Evolutionary conservation across 2,329 filamentous ascomycete genomes (phyloP).

Genomic region (Colletotrichum tofieldiae): DNA sequence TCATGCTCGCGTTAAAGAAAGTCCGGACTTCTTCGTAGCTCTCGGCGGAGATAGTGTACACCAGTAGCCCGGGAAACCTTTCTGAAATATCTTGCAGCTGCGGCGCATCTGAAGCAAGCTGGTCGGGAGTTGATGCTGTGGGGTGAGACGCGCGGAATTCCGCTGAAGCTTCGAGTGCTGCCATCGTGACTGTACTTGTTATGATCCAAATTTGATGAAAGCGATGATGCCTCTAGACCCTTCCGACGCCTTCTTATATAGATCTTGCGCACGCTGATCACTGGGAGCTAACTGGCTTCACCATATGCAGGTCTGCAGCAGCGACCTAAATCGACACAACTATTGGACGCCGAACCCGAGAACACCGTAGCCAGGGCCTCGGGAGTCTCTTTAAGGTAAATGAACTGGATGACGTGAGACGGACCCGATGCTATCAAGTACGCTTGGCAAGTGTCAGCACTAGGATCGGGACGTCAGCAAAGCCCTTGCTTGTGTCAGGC

Average conservation of each 20-base stretch:
- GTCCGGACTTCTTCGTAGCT: slow-evolving; percentile 20
- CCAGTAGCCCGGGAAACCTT: slow-evolving; percentile 2
- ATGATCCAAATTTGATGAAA: neutral
- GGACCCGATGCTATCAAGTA: neutral
- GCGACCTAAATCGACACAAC: neutral
- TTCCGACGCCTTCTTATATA: neutral
- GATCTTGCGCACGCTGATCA: neutral
- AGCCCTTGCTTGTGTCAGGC: neutral
- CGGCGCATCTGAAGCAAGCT: slow-evolving; percentile 26
- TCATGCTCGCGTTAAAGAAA: slow-evolving; percentile 14
- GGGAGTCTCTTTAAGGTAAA: neutral
- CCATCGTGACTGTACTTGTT: neutral
- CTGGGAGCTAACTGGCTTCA: neutral
- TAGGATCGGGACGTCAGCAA: neutral
- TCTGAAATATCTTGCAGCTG: slow-evolving; percentile 5
- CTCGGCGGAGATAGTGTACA: slow-evolving; percentile 30
- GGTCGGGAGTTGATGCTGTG: slow-evolving; percentile 14
- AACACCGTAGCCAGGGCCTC: neutral
- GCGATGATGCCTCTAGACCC: neutral
- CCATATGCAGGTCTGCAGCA: neutral
- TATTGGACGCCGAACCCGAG: neutral
- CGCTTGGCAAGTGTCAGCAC: neutral
- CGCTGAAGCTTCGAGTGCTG: slow-evolving; percentile 23
- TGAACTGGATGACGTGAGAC: neutral
- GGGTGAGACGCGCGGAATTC: slow-evolving; percentile 30